Evolutionary conservation across 176 grass and related monocot species (phyloP).

Genomic region (Triticum monococcum): DNA sequence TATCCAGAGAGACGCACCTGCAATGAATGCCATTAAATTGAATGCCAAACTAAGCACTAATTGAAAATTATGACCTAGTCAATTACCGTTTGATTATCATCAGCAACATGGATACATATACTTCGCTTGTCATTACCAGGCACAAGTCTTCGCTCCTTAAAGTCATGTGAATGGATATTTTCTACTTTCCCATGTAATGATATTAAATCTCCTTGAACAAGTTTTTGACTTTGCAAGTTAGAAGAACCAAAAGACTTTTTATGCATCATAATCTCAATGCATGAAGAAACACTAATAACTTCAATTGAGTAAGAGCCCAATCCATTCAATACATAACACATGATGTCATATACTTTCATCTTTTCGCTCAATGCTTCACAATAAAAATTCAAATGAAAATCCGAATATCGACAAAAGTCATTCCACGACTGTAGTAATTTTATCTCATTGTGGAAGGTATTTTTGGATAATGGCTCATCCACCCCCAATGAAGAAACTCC

Average conservation of each 20-base stretch:
- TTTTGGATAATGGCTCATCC: slow-evolving; percentile 38
- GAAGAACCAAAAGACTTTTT: slow-evolving; percentile 42
- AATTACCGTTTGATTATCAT: slow-evolving; percentile 73
- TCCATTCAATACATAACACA: slow-evolving; percentile 28
- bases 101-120: slow-evolving; percentile 76
- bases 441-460: slow-evolving; percentile 33
- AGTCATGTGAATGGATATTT: slow-evolving; percentile 55
- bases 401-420: slow-evolving; percentile 36
- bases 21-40: slow-evolving; percentile 35
- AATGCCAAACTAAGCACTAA: slow-evolving; percentile 23
- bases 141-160: slow-evolving; percentile 29
- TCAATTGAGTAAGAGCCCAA: slow-evolving; percentile 44
- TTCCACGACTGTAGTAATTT: slow-evolving; percentile 47
- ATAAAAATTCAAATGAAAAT: slow-evolving; percentile 55
- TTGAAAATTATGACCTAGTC: slow-evolving; percentile 23
- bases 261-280: slow-evolving; percentile 53
- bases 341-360: slow-evolving; percentile 19
- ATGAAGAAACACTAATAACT: slow-evolving; percentile 68
- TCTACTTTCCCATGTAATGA: slow-evolving; percentile 71
- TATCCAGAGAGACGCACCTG: slow-evolving; percentile 73
- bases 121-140: slow-evolving; percentile 35
- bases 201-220: slow-evolving; percentile 61
- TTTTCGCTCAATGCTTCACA: slow-evolving; percentile 21
- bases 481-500: slow-evolving; percentile 25
- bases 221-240: slow-evolving; percentile 34